Conservation (phyloP, 345 rosid species). For the Raphanus sativus region DNA sequence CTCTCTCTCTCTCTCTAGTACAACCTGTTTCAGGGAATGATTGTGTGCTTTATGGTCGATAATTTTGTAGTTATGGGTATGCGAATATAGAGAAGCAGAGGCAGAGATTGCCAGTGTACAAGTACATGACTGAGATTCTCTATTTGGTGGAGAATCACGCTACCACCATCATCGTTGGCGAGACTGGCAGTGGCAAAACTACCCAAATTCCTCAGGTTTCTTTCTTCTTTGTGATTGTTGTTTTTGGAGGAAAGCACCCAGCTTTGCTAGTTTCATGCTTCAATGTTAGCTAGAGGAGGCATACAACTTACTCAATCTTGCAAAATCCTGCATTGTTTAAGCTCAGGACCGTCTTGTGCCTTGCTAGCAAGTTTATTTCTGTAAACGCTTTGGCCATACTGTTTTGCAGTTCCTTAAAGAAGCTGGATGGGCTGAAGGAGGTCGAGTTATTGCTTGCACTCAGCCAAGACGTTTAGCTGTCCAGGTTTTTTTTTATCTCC, state of each 20-base stretch:
- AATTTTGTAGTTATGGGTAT: slow-evolving; percentile 51
- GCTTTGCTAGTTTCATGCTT: not conserved
- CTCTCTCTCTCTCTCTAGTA: not conserved
- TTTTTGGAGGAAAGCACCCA: not conserved
- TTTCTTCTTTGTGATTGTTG: not conserved
- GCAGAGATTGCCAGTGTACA: slow-evolving; percentile 87
- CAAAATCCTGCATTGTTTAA: not conserved
- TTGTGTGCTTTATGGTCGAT: not conserved
- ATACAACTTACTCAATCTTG: not conserved
- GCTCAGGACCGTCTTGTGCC: slow-evolving; percentile 6
- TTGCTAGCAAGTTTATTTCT: not conserved
- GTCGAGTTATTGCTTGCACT: slow-evolving; percentile 89
- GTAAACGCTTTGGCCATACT: not conserved
- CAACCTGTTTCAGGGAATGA: not conserved
- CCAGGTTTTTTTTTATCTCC: slow-evolving; percentile 59
- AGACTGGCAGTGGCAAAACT: slow-evolving; percentile 98
- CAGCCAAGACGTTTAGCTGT: slow-evolving; percentile 96
- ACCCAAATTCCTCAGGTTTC: slow-evolving; percentile 95
- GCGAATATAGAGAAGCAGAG: slow-evolving; percentile 82
- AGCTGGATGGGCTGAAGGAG: slow-evolving; percentile 99
- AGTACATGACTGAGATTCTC: slow-evolving; percentile 71
- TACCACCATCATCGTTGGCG: slow-evolving; percentile 92
- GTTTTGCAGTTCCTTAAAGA: slow-evolving; percentile 76
- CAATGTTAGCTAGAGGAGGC: slow-evolving; percentile 10
- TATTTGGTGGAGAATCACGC: slow-evolving; percentile 87